Evolutionary conservation across 2,329 filamentous ascomycete species (phyloP), one percentile per base, ranked within the genome.

Genomic region (Arthrobotrys sphaeroides): DNA sequence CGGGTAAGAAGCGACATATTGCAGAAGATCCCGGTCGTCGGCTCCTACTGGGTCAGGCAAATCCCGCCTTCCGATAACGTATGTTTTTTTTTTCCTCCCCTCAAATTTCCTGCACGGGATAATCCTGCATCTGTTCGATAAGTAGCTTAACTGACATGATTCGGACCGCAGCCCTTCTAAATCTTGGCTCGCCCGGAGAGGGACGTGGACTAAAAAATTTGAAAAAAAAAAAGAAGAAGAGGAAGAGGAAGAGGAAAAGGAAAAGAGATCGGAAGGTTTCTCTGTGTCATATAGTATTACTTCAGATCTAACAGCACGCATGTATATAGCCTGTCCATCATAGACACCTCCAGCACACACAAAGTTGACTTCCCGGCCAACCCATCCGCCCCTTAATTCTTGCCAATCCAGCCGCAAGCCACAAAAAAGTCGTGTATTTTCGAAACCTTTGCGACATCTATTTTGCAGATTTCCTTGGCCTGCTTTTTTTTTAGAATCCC

Each of bases 361-460:
- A n/a, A n/a, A n/a, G n/a, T n/a, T n/a, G n/a, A n/a, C n/a, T n/a
- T n/a, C n/a, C n/a, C n/a, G n/a, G n/a, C n/a, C n/a, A n/a, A n/a
- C 18, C 18, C 12, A 9, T 18, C 20, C 31, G 36, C 6, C 7
- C 18, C n/a, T 68, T 83, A 96, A 24, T 90, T 91, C 84, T 96
- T 95, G 31, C 90, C 91, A 75, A 98, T 90, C 93, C 94, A 98
- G 1, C 94, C 95, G 67, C 90, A 90, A 81, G 93, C 92, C 77
- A 96, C 91, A 84, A 97, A 94, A 82, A 97, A 98, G 82, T 98
- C 95, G 83, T 94, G 97, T 70, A 98, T 89, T 78, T 92, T 87
- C 16, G 91, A 90, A 0, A 91, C 90, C 82, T 97, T 98, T 77
- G 91, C 91, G 7, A 89, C 88, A 80, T 98, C 94, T 61, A 98